These are phyloP conservation scores for Eutrema japonicum DNA, from an alignment of 345 rosid species.

Conservation along the genomic window DNA sequence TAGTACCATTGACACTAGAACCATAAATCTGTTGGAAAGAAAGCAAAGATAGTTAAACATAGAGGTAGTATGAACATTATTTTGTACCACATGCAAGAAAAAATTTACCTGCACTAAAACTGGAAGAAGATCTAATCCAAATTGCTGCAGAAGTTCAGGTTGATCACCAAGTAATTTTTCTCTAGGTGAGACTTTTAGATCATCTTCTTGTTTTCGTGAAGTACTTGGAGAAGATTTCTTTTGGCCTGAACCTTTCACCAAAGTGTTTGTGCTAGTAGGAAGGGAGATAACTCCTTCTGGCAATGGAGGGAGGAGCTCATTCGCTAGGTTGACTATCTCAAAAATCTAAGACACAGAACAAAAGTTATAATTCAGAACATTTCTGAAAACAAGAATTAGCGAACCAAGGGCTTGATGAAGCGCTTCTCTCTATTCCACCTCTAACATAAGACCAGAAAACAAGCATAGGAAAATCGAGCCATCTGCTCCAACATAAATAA, in stretches of 20 bases:
- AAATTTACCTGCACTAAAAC: constrained; percentile 81
- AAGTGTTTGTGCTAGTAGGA: constrained; percentile 70
- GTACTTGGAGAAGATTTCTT: constrained; percentile 70
- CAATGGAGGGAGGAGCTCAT: constrained; percentile 97
- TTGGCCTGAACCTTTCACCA: constrained; percentile 71
- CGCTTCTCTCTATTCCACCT: constrained; percentile 12
- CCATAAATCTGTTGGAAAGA: constrained; percentile 82
- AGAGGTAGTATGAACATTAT: constrained; percentile 17
- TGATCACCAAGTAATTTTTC: constrained; percentile 85
- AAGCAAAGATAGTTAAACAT: constrained; percentile 23
- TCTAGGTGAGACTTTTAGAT: constrained; percentile 67
- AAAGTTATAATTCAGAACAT: neutral
- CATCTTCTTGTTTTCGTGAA: constrained; percentile 73
- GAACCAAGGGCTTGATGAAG: constrained; percentile 21
- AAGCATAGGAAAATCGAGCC: constrained; percentile 1
- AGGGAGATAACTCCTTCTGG: constrained; percentile 93
- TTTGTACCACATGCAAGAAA: constrained; percentile 3
- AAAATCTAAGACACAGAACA: constrained; percentile 61
- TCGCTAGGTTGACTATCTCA: constrained; percentile 98
- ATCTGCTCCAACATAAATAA: constrained; percentile 7
- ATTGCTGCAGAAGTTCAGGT: constrained; percentile 92
- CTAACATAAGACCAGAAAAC: constrained; percentile 12
- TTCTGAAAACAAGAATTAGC: constrained; percentile 14
- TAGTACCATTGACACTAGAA: constrained; percentile 89
- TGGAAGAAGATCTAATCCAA: constrained; percentile 97